phyloP scores from a whole-genome alignment of 306 rosid species.

The Calophaca sinica region DNA sequence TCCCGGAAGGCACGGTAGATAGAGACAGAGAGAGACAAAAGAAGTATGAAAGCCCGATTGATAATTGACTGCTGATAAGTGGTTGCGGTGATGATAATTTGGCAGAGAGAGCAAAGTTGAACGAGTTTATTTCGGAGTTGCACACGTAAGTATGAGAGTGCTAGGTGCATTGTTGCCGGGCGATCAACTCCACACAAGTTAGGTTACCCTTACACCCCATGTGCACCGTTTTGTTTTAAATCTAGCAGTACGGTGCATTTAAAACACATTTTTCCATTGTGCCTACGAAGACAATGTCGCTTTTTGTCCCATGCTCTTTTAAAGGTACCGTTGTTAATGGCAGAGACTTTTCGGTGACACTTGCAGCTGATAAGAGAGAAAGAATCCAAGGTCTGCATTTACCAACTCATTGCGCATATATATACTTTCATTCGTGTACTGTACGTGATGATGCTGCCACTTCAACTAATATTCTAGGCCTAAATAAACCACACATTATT shows the following conservation, averaged over 20 bases:
- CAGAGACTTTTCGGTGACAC: constrained; percentile 1
- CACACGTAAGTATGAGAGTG: not conserved
- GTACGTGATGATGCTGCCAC: not conserved
- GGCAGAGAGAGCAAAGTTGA: not conserved
- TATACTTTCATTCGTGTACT: not conserved
- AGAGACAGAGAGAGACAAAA: not conserved
- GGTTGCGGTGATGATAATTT: constrained; percentile 37
- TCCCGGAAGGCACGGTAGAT: not conserved
- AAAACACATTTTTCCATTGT: constrained; percentile 17
- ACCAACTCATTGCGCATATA: not conserved
- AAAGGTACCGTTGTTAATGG: not conserved
- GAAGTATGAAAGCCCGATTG: not conserved
- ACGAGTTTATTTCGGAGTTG: not conserved
- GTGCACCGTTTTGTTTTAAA: constrained; percentile 30
- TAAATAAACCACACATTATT: not conserved
- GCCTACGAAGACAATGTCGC: not conserved
- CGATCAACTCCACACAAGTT: not conserved
- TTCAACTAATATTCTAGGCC: not conserved
- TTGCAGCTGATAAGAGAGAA: not conserved
- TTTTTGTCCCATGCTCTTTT: constrained; percentile 34
- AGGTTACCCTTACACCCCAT: not conserved
- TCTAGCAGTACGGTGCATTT: constrained; percentile 10
- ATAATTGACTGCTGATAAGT: constrained; percentile 37
- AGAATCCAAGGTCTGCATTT: constrained; percentile 32
- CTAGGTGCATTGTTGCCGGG: not conserved